These are phyloP conservation scores for Malus sieversii DNA, from an alignment of 306 rosid species.

Conservation along the genomic window DNA sequence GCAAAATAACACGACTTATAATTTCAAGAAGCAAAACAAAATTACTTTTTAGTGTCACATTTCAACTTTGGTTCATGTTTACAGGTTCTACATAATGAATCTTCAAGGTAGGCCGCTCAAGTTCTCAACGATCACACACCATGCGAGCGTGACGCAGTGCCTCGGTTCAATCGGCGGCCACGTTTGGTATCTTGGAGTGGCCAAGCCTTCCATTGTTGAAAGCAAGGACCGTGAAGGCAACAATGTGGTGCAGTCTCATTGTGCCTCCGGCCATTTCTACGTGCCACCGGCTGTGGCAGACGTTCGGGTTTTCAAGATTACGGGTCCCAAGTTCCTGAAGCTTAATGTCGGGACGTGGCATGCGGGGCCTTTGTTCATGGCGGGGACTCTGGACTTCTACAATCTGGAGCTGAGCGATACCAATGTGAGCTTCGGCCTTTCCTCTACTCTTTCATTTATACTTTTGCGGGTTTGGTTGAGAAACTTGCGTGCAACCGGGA, in stretches of 20 bases:
- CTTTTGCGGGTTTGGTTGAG: no score
- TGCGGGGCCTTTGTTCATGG: constrained; percentile 79
- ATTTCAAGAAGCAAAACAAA: not conserved
- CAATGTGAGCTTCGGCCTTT: constrained; percentile 38
- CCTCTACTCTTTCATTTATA: not conserved
- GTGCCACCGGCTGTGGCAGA: constrained; percentile 59
- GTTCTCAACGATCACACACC: constrained; percentile 68
- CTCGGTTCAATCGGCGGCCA: constrained; percentile 74
- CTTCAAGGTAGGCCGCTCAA: constrained; percentile 39
- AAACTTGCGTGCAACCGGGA: no score
- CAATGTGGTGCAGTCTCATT: constrained; percentile 28
- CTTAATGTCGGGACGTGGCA: constrained; percentile 88
- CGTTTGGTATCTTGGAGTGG: constrained; percentile 82
- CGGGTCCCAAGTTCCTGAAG: constrained; percentile 74
- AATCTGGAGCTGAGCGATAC: constrained; percentile 65
- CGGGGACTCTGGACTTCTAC: constrained; percentile 50
- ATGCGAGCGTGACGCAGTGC: constrained; percentile 82
- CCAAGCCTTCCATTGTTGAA: constrained; percentile 61
- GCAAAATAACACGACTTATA: not conserved
- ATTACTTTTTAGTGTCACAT: not conserved
- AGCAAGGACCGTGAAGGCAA: constrained; percentile 11
- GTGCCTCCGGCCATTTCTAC: constrained; percentile 43
- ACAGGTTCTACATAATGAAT: constrained; percentile 73
- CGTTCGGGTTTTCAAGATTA: constrained; percentile 53
- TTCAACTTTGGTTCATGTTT: not conserved